Base-by-base conservation (phyloP, 1,284 basidiomycete species). In the Apiotrichum gracile region DNA sequence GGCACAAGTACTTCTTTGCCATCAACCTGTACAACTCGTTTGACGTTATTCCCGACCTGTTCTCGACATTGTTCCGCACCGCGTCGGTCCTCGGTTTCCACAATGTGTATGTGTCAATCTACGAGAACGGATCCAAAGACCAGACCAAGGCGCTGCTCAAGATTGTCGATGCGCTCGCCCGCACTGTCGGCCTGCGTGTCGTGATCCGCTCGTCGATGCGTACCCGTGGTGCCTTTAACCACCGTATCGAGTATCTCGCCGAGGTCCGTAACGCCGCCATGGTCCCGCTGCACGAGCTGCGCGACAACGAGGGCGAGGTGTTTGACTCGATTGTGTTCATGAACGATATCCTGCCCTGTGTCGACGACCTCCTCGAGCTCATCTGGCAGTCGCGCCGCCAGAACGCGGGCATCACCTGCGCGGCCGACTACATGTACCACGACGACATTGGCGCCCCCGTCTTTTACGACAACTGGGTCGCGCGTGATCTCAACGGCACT, bases 1-100 rank as follows among this genome's bases (percentile, higher is more conserved):
- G 85, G 58, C 92, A 97, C 82, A 96, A 96, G 72, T 97, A 96
- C 76, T 97, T 91, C 76, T 94, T 97, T 75, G 92, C 91, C 50
- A 96, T 97, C 81, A 97, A 97, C 77, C 79, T 96, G 62, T 93
- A 92, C 80, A 92, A 93, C 79, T 92, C 89, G n/a, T 97, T 97
- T 81, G 91, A 94, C 77, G 78, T 97, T 70, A 92, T 97, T 60
- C 92, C 92, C 13, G 92, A 97, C 76, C 80, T 97, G 33, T 96
- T 97, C 72, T 84, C 90, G 35, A 92, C 91, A n/a, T 85, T 97
- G 62, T 96, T 97, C 79, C 84, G 90, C 51, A 84, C 90, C 24
- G 85, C 89, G 0, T 81, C 88, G 19, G 83, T 97, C 57, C 80
- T 97, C 29, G 93, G 92, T 2, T 96, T 88, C 77, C 89, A 94